phyloP scores from a whole-genome alignment of 345 rosid genomes.

The Conringia planisiliqua region DNA sequence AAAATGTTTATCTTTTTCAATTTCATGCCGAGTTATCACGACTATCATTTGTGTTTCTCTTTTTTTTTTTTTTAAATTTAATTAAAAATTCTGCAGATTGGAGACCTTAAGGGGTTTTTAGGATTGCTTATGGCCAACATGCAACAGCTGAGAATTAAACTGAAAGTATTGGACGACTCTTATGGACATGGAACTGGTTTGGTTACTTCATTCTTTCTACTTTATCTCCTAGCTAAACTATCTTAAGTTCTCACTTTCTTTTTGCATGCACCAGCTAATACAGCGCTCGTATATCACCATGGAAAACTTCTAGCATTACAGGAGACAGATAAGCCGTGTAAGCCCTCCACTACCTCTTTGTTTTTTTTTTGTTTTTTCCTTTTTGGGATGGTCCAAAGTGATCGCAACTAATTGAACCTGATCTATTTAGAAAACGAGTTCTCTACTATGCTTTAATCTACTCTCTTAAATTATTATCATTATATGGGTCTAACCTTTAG shows the following conservation, averaged over 20 bases:
- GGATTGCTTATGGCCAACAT: slow-evolving; percentile 74
- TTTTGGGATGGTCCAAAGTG: too few relatives aligned
- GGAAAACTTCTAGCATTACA: slow-evolving; percentile 81
- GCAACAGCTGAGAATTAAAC: slow-evolving; percentile 58
- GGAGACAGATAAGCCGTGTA: slow-evolving; percentile 92
- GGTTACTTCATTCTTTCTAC: slow-evolving; percentile 3
- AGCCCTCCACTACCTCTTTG: slow-evolving; percentile 20
- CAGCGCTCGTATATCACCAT: slow-evolving; percentile 77
- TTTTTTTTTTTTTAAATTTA: not conserved
- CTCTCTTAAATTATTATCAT: too few relatives aligned
- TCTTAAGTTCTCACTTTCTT: not conserved
- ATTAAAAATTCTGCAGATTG: slow-evolving; percentile 47
- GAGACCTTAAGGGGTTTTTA: slow-evolving; percentile 83
- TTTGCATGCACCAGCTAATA: slow-evolving; percentile 61
- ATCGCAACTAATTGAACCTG: too few relatives aligned
- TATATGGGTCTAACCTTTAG: too few relatives aligned
- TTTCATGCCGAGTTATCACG: not conserved
- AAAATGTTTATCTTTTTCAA: not conserved
- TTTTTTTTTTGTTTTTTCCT: too few relatives aligned
- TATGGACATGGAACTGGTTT: slow-evolving; percentile 86
- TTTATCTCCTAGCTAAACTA: not conserved
- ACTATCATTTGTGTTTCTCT: not conserved
- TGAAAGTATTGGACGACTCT: slow-evolving; percentile 69
- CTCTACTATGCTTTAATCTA: too few relatives aligned
- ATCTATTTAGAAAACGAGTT: too few relatives aligned